Base-by-base conservation (phyloP, 768 basidiomycete genomes). In the Tricholomella constricta region DNA sequence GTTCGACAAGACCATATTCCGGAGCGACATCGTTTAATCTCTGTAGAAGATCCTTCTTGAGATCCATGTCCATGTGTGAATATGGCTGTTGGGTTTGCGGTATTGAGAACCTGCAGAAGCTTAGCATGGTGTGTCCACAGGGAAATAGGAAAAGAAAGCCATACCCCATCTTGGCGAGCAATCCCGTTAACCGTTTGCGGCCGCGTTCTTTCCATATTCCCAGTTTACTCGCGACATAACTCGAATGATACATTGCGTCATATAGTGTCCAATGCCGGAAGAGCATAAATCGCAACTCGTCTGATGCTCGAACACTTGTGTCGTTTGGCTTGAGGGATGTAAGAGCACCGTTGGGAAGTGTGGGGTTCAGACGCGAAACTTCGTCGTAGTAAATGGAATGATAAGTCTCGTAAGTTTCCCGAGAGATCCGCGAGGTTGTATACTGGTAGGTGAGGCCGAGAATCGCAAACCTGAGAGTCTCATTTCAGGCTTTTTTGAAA, bases 161-260 rank as follows among this genome's bases (percentile, higher is more conserved):
- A 57, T 67, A 98, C 94, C 97, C 97, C 93, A 99, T 99, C 77
- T 98, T 98, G 14, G 97, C 97, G 20, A 99, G 75, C 45, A 99
- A 74, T 7, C 96, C 97, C 1, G 88, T 91, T 50, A 99, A 72
- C 58, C 86, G 81, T 68, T 94, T 95, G 55, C 90, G 79, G 19
- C 97, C 97, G 49, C 85, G 82, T 68, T 98, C 96, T 65, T 90
- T 94, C 97, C 97, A 98, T 50, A 96, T 91, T 3, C 94, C 94
- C 54, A 99, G 79, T 69, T 93, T 94, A 45, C 91, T 88, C 6
- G 94, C 95, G 15, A 99, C 88, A 63, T 98, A 99, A 52, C 90
- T 91, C 3, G 94, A 97, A 69, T 99, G 96, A 62, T 88, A 87
- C 97, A 99, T 98, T 10, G 95, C 86, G 64, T 99, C 97, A 65